Evolutionary conservation across 2,329 filamentous ascomycete species (phyloP).

Genomic region (Fusarium nisikadoi): DNA sequence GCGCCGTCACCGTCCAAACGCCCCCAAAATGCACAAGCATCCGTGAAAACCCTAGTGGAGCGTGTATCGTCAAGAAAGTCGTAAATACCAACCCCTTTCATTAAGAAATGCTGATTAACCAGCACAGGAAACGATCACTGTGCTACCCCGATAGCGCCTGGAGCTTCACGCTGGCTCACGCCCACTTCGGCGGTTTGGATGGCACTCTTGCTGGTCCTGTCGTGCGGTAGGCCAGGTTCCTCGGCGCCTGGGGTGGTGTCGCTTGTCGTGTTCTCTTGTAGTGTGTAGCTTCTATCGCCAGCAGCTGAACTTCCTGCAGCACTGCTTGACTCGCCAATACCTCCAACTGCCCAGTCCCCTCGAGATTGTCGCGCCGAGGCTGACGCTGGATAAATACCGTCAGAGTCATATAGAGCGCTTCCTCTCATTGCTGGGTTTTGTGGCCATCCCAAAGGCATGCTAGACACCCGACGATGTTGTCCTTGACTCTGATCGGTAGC

Average conservation of each 20-base stretch:
- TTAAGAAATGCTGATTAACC: neutral
- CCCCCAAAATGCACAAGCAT: constrained; percentile 8
- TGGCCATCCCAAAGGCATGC: constrained; percentile 53
- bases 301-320: constrained; percentile 1
- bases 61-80: constrained; percentile 5
- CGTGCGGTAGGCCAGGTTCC: neutral
- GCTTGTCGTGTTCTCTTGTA: neutral
- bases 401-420: constrained; percentile 33
- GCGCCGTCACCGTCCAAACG: constrained; percentile 22
- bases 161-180: neutral
- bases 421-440: constrained; percentile 46
- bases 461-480: constrained; percentile 46
- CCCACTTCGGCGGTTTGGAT: neutral
- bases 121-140: neutral
- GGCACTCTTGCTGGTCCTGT: neutral
- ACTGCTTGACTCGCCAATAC: constrained; percentile 16
- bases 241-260: constrained; percentile 2
- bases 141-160: constrained; percentile 9
- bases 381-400: constrained; percentile 29
- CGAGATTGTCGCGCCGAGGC: constrained; percentile 27
- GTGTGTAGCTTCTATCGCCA: constrained; percentile 9
- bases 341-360: constrained; percentile 17
- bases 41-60: neutral
- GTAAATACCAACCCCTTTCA: neutral
- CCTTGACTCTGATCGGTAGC: constrained; percentile 31